Base-by-base conservation (phyloP, 2,329 filamentous ascomycete species). In the Fusarium poae region DNA sequence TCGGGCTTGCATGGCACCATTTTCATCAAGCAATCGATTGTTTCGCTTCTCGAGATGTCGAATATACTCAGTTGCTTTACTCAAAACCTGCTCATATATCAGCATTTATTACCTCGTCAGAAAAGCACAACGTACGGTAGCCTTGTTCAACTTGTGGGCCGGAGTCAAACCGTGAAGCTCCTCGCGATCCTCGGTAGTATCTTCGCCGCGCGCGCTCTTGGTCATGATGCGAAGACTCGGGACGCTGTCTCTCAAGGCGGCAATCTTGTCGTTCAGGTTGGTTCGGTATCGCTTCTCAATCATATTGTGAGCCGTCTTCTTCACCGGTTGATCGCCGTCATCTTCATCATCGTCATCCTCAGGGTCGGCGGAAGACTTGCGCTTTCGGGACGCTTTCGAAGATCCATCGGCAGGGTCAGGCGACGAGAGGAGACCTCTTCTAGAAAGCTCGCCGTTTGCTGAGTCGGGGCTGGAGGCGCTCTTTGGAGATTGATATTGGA, bases 241-340 rank as follows among this genome's bases (percentile, higher is more conserved):
- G 16, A 98, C 94, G 75, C 93, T 97, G 78, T 97, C 94, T 72
- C 94, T 87, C 65, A 98, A 83, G 61, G 94, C 94, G 45, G 94
- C 92, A 74, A 98, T 98, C 82, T 98, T 98, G 77, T 97, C 95
- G 76, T 98, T 98, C 59, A 98, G 85, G 76, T 98, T 98, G 55
- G 93, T 97, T 74, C 95, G 90, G 79, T 98, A 98, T 70, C 95
- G 86, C 85, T 97, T 98, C 82, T 98, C 95, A 67, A 98, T 97
- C 86, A 98, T 96, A 79, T 97, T 98, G 81, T 98, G 95, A 3
- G 95, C 94, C 32, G 94, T 97, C 85, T 97, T 97, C 85, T 97
- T 97, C 61, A 81, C 73, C 7, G 80, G 80, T 62, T 85, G 89
- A 72, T 83, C 86, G 70, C 85, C 86, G 51, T 87, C 79, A 30